phyloP scores from a whole-genome alignment of 1,139 yeast species.

The Kodamaea derodonti region DNA sequence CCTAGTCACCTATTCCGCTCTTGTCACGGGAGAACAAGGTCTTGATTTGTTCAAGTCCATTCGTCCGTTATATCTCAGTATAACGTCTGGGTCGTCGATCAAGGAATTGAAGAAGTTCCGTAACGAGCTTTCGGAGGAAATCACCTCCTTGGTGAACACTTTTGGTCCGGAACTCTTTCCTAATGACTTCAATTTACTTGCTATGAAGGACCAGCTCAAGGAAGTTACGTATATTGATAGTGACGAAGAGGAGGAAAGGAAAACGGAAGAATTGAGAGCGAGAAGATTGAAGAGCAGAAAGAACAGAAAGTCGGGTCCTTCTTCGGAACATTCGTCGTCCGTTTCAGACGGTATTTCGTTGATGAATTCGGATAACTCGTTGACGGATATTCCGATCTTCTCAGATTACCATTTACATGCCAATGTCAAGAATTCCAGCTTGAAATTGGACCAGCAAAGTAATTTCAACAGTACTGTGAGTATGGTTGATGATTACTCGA shows the following conservation, averaged over 20 bases:
- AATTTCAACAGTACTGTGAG: constrained; percentile 25
- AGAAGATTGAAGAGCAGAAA: constrained; percentile 35
- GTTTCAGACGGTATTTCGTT: constrained; percentile 53
- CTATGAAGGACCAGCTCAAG: constrained; percentile 29
- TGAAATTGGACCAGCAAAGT: constrained; percentile 25
- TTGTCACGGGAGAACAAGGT: constrained; percentile 89
- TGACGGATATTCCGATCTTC: constrained; percentile 55
- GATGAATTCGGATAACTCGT: constrained; percentile 49
- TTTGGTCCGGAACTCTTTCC: constrained; percentile 46
- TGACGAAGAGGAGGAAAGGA: constrained; percentile 54
- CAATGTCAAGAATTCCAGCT: constrained; percentile 26
- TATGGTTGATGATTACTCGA: constrained; percentile 28
- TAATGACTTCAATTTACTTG: constrained; percentile 43
- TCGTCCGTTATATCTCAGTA: constrained; percentile 74
- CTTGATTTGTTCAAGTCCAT: constrained; percentile 81
- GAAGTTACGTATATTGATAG: constrained; percentile 33
- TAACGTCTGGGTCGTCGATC: constrained; percentile 60
- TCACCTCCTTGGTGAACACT: constrained; percentile 42
- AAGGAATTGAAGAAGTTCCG: constrained; percentile 44
- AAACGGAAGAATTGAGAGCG: constrained; percentile 50
- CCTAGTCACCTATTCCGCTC: constrained; percentile 77
- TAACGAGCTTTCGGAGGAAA: constrained; percentile 37
- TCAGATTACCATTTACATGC: constrained; percentile 42
- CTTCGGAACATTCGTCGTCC: constrained; percentile 24
- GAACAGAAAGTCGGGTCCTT: constrained; percentile 16